Evolutionary conservation across 257 asterid genomes (phyloP), one percentile per base, ranked within the genome.

Genomic region (Gardenia jasminoides): DNA sequence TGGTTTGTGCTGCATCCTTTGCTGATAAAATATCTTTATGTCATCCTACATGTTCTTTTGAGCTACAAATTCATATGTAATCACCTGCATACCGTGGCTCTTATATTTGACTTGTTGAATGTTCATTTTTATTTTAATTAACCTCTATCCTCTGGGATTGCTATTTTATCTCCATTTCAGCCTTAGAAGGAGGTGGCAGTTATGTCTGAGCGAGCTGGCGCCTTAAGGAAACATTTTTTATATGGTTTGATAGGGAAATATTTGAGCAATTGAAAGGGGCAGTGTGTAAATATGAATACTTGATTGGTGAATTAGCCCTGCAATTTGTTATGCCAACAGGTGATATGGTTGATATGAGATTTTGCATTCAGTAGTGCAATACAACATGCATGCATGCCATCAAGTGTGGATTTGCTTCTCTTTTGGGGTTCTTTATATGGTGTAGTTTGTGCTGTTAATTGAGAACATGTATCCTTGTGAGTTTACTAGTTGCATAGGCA

Each of bases 171-270:
- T 84, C 67, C 68, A 86, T 88, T 88, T 86, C 90, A 88, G 91
- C 82, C 7, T 78, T 78, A 82, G 76, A 80, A 84, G 90, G 90
- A 86, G 86, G 91, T 75, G 85, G 97, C 86, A 80, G 88, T 89
- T 83, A 76, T 80, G 78, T 85, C 83, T 87, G 88, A 80, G 91
- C 91, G 80, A 69, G 96, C 93, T 84, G 92, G 91, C 78, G 85
- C 86, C 54, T 36, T 66, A 85, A 82, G 88, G 87, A 87, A 54
- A 79, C 81, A 39, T 72, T 69, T 77, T 87, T 72, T 81, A 85
- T 89, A 90, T 92, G 94, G 92, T 89, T 89, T 88, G 97, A 75
- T 80, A 78, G 90, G 89, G 93, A 81, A 80, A 80, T 77, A 81
- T 74, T 83, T 69, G 83, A 78, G 84, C 82, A 78, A 86, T 83